Conservation (phyloP, 768 basidiomycete species). For the Royoungia palumana region DNA sequence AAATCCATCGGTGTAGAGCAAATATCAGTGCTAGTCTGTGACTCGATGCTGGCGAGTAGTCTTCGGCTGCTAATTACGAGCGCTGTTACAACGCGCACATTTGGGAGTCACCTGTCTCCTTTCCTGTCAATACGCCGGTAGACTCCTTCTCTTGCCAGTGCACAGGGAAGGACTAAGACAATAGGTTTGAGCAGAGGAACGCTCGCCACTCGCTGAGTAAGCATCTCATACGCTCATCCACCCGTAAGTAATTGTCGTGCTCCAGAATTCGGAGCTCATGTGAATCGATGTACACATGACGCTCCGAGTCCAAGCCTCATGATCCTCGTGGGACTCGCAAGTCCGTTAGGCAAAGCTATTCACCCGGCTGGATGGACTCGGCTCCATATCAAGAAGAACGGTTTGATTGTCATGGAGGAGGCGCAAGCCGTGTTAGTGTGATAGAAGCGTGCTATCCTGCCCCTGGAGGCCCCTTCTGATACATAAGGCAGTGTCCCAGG, state of each 20-base stretch:
- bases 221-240: slow-evolving; percentile 64
- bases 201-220: slow-evolving; percentile 35
- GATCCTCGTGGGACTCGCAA: slow-evolving; percentile 37
- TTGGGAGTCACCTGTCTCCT: slow-evolving; percentile 39
- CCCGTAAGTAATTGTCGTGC: slow-evolving; percentile 15
- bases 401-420: slow-evolving; percentile 40
- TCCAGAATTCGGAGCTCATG: slow-evolving; percentile 46
- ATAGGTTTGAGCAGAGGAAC: not conserved
- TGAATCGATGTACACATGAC: slow-evolving; percentile 50
- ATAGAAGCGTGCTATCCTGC: slow-evolving; percentile 45
- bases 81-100: slow-evolving; percentile 34
- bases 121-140: slow-evolving; percentile 26
- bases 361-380: slow-evolving; percentile 53
- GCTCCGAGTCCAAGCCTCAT: slow-evolving; percentile 20
- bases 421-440: slow-evolving; percentile 51
- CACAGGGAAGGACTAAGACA: slow-evolving; percentile 27
- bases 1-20: slow-evolving; percentile 25
- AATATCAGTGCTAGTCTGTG: too few relatives aligned
- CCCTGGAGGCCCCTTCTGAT: slow-evolving; percentile 30
- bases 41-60: too few relatives aligned
- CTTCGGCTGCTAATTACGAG: too few relatives aligned
- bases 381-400: slow-evolving; percentile 56
- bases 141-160: slow-evolving; percentile 25
- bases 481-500: slow-evolving; percentile 39
- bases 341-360: slow-evolving; percentile 52